Conservation (phyloP, 2,329 filamentous ascomycete species). For the Alternaria ethzedia region DNA sequence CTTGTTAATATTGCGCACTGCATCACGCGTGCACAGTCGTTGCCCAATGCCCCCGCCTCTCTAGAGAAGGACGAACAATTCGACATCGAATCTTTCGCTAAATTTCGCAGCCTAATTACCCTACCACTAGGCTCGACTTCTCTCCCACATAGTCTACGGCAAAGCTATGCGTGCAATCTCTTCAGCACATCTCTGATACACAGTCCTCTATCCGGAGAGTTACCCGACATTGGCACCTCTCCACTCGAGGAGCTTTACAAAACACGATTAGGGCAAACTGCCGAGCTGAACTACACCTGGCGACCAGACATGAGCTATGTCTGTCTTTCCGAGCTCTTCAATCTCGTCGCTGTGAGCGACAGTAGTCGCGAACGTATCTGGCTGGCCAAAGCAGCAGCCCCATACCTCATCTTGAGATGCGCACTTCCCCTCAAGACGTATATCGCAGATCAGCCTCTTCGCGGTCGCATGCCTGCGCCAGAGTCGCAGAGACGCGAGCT, state of each 20-base stretch:
- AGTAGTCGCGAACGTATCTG: conserved; percentile 56
- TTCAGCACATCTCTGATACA: conserved; percentile 87
- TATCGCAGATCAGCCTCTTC: conserved; percentile 85
- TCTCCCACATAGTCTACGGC: conserved; percentile 71
- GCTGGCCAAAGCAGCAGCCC: conserved; percentile 77
- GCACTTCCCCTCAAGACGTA: conserved; percentile 83
- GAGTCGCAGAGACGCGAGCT: conserved; percentile 81
- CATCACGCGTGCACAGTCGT: conserved; percentile 50
- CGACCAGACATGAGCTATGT: conserved; percentile 79
- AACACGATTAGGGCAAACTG: conserved; percentile 73
- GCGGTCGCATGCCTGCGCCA: conserved; percentile 88
- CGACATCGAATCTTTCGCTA: conserved; percentile 76
- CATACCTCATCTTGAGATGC: conserved; percentile 81
- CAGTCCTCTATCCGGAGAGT: conserved; percentile 66
- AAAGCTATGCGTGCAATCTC: conserved; percentile 74
- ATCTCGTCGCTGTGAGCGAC: conserved; percentile 60
- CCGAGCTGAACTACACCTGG: conserved; percentile 67
- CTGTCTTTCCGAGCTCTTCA: conserved; percentile 75
- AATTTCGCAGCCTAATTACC: conserved; percentile 74
- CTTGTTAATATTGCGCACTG: conserved; percentile 45
- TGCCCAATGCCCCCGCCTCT: conserved; percentile 40
- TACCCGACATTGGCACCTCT: conserved; percentile 56
- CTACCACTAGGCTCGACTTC: conserved; percentile 70
- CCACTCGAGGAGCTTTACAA: conserved; percentile 69
- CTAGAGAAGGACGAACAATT: conserved; percentile 73